These are phyloP conservation scores for Hymenoscyphus fructigenus DNA, from an alignment of 2,329 filamentous ascomycete genomes.

Conservation along the genomic window DNA sequence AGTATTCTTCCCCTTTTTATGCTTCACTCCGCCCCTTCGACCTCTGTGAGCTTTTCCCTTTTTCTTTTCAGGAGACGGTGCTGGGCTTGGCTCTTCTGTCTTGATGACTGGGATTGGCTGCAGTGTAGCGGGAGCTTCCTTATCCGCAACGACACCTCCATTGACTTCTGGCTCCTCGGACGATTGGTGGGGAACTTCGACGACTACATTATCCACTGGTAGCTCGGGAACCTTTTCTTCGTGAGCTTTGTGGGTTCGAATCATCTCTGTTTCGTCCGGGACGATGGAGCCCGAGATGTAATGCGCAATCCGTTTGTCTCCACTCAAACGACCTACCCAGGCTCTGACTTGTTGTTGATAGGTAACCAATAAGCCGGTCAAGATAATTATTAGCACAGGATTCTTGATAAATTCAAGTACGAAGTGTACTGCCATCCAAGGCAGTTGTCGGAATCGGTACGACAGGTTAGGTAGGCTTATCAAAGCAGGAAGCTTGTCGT, in stretches of 20 bases:
- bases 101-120: constrained; percentile 25
- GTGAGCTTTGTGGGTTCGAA: constrained; percentile 10
- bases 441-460: constrained; percentile 51
- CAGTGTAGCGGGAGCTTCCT: neutral
- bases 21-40: constrained; percentile 68
- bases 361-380: constrained; percentile 32
- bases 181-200: constrained; percentile 5
- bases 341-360: constrained; percentile 30
- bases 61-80: constrained; percentile 44
- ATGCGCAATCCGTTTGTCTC: constrained; percentile 27
- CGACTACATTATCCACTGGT: constrained; percentile 9
- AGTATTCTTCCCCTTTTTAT: constrained; percentile 52
- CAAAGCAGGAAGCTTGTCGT: constrained; percentile 33
- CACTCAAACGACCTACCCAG: constrained; percentile 36
- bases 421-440: constrained; percentile 49
- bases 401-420: constrained; percentile 57
- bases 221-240: constrained; percentile 18
- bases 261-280: constrained; percentile 5
- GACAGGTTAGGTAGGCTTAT: constrained; percentile 44
- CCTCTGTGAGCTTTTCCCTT: constrained; percentile 71
- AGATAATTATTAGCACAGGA: constrained; percentile 41
- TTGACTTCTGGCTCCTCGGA: constrained; percentile 7
- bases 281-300: constrained; percentile 20
- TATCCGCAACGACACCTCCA: neutral
- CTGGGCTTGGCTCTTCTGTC: constrained; percentile 19